Percentiles rank a stretch among this genome's conserved stretches.
Evolutionary conservation across 2,329 filamentous ascomycete species (phyloP).

Genomic region (Colletotrichum simmondsii): DNA sequence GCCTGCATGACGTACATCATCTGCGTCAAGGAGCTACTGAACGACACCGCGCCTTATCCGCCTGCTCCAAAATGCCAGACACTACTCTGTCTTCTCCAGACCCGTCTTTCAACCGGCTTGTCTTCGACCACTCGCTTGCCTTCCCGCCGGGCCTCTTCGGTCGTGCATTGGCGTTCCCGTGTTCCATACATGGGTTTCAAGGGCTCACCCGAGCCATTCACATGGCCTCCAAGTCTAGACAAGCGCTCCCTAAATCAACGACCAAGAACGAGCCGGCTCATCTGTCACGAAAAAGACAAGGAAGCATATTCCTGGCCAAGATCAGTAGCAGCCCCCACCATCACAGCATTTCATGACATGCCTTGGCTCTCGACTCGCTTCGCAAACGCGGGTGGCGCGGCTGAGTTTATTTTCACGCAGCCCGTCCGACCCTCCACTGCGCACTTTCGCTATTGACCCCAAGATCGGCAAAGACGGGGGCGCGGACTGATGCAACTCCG

Average conservation of each 20-base stretch:
- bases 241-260: neutral
- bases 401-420: slow-evolving; percentile 11
- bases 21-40: slow-evolving; percentile 28
- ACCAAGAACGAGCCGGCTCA: neutral
- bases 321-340: neutral
- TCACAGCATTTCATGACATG: neutral
- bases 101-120: neutral
- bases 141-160: slow-evolving; percentile 28
- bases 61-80: slow-evolving; percentile 7
- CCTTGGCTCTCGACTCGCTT: slow-evolving; percentile 5
- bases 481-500: neutral
- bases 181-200: slow-evolving; percentile 15
- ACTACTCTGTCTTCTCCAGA: neutral
- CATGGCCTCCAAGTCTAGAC: slow-evolving; percentile 1
- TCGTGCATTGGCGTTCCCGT: slow-evolving; percentile 34
- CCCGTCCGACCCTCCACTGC: slow-evolving; percentile 30
- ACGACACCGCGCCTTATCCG: slow-evolving; percentile 18
- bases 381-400: slow-evolving; percentile 27
- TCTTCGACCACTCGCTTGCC: slow-evolving; percentile 29
- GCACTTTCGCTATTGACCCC: slow-evolving; percentile 3
- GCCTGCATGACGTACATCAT: slow-evolving; percentile 35
- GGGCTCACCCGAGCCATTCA: slow-evolving; percentile 32
- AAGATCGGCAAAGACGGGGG: slow-evolving; percentile 6
- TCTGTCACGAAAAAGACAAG: neutral
- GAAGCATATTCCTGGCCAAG: neutral